Conservation (phyloP, 1,284 basidiomycete genomes). For the Austropuccinia psidii region DNA sequence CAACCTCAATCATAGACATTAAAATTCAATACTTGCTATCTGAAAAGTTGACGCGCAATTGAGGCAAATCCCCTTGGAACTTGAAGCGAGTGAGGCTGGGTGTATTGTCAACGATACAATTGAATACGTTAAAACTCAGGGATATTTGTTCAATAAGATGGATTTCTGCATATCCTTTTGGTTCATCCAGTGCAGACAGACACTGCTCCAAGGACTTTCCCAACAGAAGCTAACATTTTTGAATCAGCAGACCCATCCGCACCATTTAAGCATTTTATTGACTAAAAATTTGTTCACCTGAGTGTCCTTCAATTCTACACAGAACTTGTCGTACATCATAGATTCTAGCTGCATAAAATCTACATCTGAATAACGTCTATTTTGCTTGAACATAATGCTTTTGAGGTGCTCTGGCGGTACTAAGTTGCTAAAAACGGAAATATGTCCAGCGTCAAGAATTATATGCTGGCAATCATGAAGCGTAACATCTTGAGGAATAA, state of each 20-base stretch:
- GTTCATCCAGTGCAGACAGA: conserved; percentile 60
- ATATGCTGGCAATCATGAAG: conserved; percentile 72
- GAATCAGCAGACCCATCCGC: too few relatives aligned
- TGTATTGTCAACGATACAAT: conserved; percentile 82
- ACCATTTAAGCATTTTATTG: too few relatives aligned
- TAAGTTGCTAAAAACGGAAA: conserved; percentile 81
- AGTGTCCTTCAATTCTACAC: conserved; percentile 74
- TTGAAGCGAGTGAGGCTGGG: conserved; percentile 84
- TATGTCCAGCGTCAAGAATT: conserved; percentile 93
- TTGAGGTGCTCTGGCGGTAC: conserved; percentile 75
- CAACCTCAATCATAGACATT: conserved; percentile 86
- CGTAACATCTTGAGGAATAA: conserved; percentile 79
- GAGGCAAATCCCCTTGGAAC: conserved; percentile 80
- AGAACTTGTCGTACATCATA: conserved; percentile 92
- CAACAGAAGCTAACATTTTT: conserved; percentile 79
- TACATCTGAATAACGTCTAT: conserved; percentile 75
- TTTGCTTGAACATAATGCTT: conserved; percentile 74
- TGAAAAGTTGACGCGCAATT: conserved; percentile 84
- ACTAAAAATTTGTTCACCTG: too few relatives aligned
- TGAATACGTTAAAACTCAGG: conserved; percentile 82
- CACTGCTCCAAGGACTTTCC: conserved; percentile 78
- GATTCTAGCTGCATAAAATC: conserved; percentile 83
- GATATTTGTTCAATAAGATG: conserved; percentile 91
- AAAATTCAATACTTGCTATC: conserved; percentile 91
- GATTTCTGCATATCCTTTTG: conserved; percentile 52